Conservation (phyloP, 2,329 filamentous ascomycete genomes). For the Aspergillus sclerotialis region DNA sequence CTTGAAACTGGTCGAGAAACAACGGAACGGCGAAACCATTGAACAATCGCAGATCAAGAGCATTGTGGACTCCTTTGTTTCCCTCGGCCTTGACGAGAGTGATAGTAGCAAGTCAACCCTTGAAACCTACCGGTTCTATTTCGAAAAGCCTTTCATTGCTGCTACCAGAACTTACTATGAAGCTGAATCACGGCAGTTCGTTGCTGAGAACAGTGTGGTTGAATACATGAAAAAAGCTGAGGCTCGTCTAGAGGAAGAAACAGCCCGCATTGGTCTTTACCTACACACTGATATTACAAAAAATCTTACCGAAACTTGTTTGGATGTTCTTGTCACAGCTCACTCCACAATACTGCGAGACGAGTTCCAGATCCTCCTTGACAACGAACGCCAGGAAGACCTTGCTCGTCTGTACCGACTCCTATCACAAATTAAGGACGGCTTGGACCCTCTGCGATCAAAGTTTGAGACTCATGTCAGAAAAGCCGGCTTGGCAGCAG, state of each 20-base stretch:
- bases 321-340: slow-evolving; percentile 80
- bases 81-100: slow-evolving; percentile 84
- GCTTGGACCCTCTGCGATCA: slow-evolving; percentile 76
- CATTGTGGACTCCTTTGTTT: slow-evolving; percentile 94
- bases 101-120: slow-evolving; percentile 91
- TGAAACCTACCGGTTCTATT: slow-evolving; percentile 87
- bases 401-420: slow-evolving; percentile 95
- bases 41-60: slow-evolving; percentile 96
- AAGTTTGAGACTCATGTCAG: slow-evolving; percentile 90
- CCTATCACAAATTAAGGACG: slow-evolving; percentile 80
- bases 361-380: slow-evolving; percentile 88
- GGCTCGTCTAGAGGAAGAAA: slow-evolving; percentile 79
- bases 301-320: slow-evolving; percentile 77
- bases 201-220: slow-evolving; percentile 93
- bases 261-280: slow-evolving; percentile 86
- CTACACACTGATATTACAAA: slow-evolving; percentile 83
- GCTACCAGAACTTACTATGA: slow-evolving; percentile 83
- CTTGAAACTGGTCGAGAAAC: slow-evolving; percentile 90
- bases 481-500: slow-evolving; percentile 78
- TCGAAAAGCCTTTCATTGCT: slow-evolving; percentile 83
- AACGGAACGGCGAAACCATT: slow-evolving; percentile 94
- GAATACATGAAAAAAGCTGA: slow-evolving; percentile 99
- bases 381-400: slow-evolving; percentile 91
- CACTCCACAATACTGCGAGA: slow-evolving; percentile 82
- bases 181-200: slow-evolving; percentile 85